phyloP scores from a whole-genome alignment of 371 early-diverging fungal species.

The Chytridium lagenaria region DNA sequence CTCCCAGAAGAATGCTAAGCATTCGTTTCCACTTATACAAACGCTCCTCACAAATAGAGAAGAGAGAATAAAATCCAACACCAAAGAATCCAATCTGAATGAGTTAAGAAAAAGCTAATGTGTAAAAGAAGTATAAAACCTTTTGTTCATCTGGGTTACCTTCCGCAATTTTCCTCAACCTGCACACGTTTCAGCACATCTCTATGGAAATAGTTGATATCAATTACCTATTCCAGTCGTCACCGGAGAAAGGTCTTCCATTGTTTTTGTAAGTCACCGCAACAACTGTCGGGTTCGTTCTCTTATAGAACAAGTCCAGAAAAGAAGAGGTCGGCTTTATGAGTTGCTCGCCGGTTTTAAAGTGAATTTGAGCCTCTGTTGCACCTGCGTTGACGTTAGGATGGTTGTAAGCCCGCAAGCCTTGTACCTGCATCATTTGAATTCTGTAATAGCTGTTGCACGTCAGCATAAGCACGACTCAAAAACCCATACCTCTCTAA shows the following conservation, averaged over 20 bases:
- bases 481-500: slow-evolving; percentile 49
- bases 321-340: slow-evolving; percentile 45
- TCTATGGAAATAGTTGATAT: neutral
- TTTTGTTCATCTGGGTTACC: slow-evolving; percentile 87
- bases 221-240: slow-evolving; percentile 72
- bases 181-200: neutral
- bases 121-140: slow-evolving; percentile 33
- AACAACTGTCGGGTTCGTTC: slow-evolving; percentile 53
- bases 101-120: neutral
- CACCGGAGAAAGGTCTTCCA: slow-evolving; percentile 79
- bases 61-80: slow-evolving; percentile 86
- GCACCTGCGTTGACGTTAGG: too few relatives aligned
- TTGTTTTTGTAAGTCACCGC: slow-evolving; percentile 82
- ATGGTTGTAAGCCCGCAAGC: too few relatives aligned
- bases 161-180: slow-evolving; percentile 87
- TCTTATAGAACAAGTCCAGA: slow-evolving; percentile 39
- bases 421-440: slow-evolving; percentile 65
- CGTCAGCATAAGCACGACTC: too few relatives aligned
- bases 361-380: slow-evolving; percentile 48
- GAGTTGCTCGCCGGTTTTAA: slow-evolving; percentile 32
- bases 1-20: slow-evolving; percentile 90
- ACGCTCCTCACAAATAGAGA: slow-evolving; percentile 87
- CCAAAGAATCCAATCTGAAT: slow-evolving; percentile 85
- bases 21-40: slow-evolving; percentile 53
- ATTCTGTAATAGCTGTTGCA: slow-evolving; percentile 78